Evolutionary conservation across 116 monocot genomes (phyloP).

Genomic region (Cymodocea nodosa): DNA sequence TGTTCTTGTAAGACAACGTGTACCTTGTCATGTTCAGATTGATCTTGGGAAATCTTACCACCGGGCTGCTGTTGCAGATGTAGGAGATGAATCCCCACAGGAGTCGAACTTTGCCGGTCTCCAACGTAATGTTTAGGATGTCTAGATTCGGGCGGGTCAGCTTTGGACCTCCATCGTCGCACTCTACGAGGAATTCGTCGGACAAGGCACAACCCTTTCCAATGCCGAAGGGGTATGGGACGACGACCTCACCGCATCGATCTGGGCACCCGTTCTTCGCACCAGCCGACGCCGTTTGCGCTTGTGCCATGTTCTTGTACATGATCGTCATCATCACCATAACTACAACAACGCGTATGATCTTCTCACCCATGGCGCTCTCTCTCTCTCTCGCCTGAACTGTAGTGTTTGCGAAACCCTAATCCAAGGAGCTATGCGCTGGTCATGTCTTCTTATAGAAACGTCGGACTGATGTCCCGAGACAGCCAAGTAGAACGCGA

Average conservation of each 20-base stretch:
- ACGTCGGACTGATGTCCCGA: too few species aligned
- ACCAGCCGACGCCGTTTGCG: too few species aligned
- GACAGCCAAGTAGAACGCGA: too few species aligned
- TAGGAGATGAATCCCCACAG: rapidly evolving
- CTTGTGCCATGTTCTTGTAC: too few species aligned
- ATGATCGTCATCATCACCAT: too few species aligned
- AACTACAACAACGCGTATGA: too few species aligned
- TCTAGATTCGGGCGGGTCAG: background rate
- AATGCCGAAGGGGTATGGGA: slow-evolving; percentile 23
- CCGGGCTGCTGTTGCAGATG: background rate
- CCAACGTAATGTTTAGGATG: slow-evolving; percentile 4
- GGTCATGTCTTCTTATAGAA: too few species aligned
- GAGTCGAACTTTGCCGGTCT: background rate
- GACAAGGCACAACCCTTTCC: background rate
- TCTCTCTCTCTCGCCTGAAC: background rate
- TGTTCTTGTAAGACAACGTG: slow-evolving; percentile 11
- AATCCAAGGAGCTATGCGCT: too few species aligned
- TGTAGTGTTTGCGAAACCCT: too few species aligned
- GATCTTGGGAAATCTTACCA: too few species aligned
- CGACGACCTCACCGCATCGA: slow-evolving; percentile 2
- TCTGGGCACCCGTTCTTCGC: background rate
- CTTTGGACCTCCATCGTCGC: background rate
- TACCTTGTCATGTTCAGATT: background rate
- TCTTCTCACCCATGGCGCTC: background rate
- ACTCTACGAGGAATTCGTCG: slow-evolving; percentile 2